Conservation (phyloP, 352 stramenopile species). For the Plasmopara viticola region DNA sequence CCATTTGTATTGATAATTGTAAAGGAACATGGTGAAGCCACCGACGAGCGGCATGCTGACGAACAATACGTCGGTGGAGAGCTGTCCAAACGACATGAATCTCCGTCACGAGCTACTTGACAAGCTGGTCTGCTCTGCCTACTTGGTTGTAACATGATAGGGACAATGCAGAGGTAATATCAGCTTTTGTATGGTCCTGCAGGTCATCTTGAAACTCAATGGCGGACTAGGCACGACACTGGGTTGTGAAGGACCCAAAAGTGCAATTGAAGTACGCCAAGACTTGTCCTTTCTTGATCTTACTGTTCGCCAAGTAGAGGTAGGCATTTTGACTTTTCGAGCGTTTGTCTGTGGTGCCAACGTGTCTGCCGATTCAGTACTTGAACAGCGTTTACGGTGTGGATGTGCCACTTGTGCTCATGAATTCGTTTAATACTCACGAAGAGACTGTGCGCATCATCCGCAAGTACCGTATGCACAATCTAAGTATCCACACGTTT, state of each 20-base stretch:
- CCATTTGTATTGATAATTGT: neutral
- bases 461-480: slow-evolving; percentile 95
- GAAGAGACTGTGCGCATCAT: slow-evolving; percentile 97
- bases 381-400: slow-evolving; percentile 89
- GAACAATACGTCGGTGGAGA: slow-evolving; percentile 67
- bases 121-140: slow-evolving; percentile 76
- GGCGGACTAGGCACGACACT: slow-evolving; percentile 98
- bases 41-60: slow-evolving; percentile 70
- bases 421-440: slow-evolving; percentile 99
- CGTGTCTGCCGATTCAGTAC: slow-evolving; percentile 36
- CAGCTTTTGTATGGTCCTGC: slow-evolving; percentile 11
- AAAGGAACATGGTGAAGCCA: slow-evolving; percentile 71
- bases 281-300: slow-evolving; percentile 97
- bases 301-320: slow-evolving; percentile 96
- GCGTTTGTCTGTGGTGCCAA: slow-evolving; percentile 1
- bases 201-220: slow-evolving; percentile 98
- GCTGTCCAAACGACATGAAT: slow-evolving; percentile 88
- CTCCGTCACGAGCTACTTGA: slow-evolving; percentile 92
- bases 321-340: slow-evolving; percentile 17
- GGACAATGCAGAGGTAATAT: slow-evolving; percentile 9
- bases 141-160: neutral
- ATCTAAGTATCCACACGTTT: slow-evolving; percentile 93
- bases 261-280: slow-evolving; percentile 90
- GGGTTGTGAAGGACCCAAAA: slow-evolving; percentile 92
- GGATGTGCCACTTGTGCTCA: slow-evolving; percentile 98